Conservation (phyloP, 2,329 filamentous ascomycete species). For the Penicillium digitatum region DNA sequence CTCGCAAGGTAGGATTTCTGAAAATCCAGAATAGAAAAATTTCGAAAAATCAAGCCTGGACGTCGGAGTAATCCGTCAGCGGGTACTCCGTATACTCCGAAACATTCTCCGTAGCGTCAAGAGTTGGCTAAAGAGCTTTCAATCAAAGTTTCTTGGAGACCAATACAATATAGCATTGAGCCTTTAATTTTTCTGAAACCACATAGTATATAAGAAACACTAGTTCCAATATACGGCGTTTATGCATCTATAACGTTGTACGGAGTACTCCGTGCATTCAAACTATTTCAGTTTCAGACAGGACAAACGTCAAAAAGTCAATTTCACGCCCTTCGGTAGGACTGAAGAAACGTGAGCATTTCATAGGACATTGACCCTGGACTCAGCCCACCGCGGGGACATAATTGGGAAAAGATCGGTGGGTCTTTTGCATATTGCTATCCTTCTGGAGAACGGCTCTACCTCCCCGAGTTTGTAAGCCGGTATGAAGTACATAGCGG, state of each 20-base stretch:
- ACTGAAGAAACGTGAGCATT: slow-evolving; percentile 16
- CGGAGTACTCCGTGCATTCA: background rate
- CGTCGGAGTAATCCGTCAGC: background rate
- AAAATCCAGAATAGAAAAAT: background rate
- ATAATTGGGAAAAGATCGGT: slow-evolving; percentile 27
- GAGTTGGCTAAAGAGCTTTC: background rate
- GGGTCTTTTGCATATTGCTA: slow-evolving; percentile 3
- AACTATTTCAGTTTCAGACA: background rate
- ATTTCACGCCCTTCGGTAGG: slow-evolving; percentile 28
- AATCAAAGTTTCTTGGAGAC: too few relatives aligned
- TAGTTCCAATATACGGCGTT: background rate
- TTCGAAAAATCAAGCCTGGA: background rate
- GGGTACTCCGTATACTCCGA: background rate
- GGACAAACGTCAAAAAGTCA: slow-evolving; percentile 15
- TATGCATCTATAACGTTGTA: background rate
- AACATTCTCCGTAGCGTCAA: background rate
- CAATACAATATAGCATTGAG: background rate
- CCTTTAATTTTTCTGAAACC: background rate
- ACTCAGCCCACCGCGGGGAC: slow-evolving; percentile 27
- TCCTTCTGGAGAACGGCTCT: slow-evolving; percentile 1
- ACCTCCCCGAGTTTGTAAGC: background rate
- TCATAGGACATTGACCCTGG: slow-evolving; percentile 16
- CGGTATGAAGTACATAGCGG: too few relatives aligned
- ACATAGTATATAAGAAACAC: background rate
- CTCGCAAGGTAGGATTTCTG: background rate